Percentiles rank a stretch among this genome's conserved stretches.
phyloP scores from a whole-genome alignment of 345 rosid species.

The Populus deltoides region DNA sequence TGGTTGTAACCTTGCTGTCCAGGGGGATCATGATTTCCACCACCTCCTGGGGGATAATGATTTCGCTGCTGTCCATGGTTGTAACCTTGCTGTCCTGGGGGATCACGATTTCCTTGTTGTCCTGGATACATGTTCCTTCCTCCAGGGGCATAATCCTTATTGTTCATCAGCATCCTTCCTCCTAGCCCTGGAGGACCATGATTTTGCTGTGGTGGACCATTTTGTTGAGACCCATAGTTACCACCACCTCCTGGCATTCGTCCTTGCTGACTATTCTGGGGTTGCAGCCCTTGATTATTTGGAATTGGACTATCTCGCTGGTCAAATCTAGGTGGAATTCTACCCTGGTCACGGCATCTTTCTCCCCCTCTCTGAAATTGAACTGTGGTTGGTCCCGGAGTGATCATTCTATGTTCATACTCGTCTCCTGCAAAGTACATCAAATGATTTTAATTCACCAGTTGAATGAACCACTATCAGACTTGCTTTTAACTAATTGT shows the following conservation, averaged over 20 bases:
- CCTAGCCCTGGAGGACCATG: slow-evolving; percentile 33
- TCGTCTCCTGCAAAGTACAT: slow-evolving; percentile 61
- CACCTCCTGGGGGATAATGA: slow-evolving; percentile 41
- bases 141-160: slow-evolving; percentile 33
- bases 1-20: slow-evolving; percentile 25
- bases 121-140: slow-evolving; percentile 34
- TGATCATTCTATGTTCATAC: slow-evolving; percentile 76
- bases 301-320: slow-evolving; percentile 23
- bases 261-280: slow-evolving; percentile 36
- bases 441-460: not conserved
- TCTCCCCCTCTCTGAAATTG: slow-evolving; percentile 34
- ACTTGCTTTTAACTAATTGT: not conserved
- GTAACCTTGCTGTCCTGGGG: slow-evolving; percentile 35
- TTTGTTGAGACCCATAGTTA: slow-evolving; percentile 46
- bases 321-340: slow-evolving; percentile 26
- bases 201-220: slow-evolving; percentile 35
- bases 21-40: slow-evolving; percentile 35
- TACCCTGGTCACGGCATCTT: slow-evolving; percentile 42
- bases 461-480: not conserved
- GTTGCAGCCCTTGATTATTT: not conserved
- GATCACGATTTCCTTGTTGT: slow-evolving; percentile 36
- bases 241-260: slow-evolving; percentile 48
- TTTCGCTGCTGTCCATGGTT: slow-evolving; percentile 28
- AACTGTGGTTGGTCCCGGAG: slow-evolving; percentile 75
- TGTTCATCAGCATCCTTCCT: slow-evolving; percentile 38